phyloP scores from a whole-genome alignment of 2,329 filamentous ascomycete genomes.

The Pseudocercospora fuligena region DNA sequence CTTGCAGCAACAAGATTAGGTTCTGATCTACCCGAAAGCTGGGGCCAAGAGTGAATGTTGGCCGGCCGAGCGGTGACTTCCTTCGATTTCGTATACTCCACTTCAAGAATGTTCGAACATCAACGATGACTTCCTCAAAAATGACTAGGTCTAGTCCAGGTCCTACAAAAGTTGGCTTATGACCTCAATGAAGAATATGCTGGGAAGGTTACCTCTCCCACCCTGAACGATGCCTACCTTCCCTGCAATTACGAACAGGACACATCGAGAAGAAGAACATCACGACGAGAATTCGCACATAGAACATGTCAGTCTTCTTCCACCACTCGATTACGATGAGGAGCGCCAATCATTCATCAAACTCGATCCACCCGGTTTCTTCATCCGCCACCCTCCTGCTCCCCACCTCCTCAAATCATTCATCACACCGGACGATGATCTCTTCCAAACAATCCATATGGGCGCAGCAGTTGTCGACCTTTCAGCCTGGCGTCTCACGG shows the following conservation, averaged over 20 bases:
- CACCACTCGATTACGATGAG: not conserved
- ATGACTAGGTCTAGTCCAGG: too few species aligned
- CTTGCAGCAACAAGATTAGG: too few species aligned
- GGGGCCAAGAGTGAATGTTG: too few species aligned
- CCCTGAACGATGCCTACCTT: not conserved
- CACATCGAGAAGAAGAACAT: not conserved
- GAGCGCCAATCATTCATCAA: not conserved
- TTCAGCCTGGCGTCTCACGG: slow-evolving; percentile 36
- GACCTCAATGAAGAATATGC: too few species aligned
- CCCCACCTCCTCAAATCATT: slow-evolving; percentile 10
- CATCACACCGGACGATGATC: slow-evolving; percentile 17
- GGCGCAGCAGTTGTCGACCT: slow-evolving; percentile 39
- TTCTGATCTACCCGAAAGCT: too few species aligned
- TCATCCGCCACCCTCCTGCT: slow-evolving; percentile 14
- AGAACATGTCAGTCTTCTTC: not conserved
- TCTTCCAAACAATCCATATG: slow-evolving; percentile 47
- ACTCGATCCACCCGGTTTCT: slow-evolving; percentile 5
- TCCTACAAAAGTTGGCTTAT: too few species aligned
- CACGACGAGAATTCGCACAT: too few species aligned
- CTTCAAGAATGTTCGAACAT: too few species aligned
- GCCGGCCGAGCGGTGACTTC: too few species aligned
- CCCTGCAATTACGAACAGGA: not conserved
- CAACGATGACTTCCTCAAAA: too few species aligned
- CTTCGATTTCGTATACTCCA: too few species aligned
- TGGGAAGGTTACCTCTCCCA: too few species aligned